Evolutionary conservation across 2,329 filamentous ascomycete genomes (phyloP).

Genomic region (Byssothecium circinans): DNA sequence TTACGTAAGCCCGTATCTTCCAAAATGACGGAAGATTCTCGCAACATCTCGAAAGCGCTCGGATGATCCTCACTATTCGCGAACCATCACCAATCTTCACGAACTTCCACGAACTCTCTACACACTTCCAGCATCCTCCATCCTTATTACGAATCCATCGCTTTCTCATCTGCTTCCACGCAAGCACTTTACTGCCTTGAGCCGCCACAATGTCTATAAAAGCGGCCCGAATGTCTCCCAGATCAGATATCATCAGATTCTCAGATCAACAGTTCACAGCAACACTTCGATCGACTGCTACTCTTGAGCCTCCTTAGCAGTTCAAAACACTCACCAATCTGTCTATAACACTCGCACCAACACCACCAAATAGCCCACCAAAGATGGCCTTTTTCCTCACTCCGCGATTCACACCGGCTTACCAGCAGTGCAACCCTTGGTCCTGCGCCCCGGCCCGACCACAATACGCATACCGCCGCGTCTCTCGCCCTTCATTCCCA

Average conservation of each 20-base stretch:
- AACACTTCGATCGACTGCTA: conserved; percentile 17
- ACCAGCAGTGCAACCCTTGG: conserved; percentile 33
- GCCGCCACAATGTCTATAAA: conserved; percentile 38
- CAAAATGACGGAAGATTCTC: conserved; percentile 24
- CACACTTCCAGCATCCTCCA: conserved; percentile 31
- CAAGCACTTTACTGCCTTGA: conserved; percentile 29
- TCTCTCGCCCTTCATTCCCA: conserved; percentile 21
- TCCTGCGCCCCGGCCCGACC: conserved; percentile 27
- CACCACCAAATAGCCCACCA: conserved; percentile 5
- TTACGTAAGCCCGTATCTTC: conserved; percentile 13
- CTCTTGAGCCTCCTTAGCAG: conserved; percentile 17
- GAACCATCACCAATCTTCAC: conserved; percentile 28
- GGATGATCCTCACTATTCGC: conserved; percentile 24
- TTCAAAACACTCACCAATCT: conserved; percentile 5
- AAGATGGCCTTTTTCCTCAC: conserved; percentile 41
- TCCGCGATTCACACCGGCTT: conserved; percentile 35
- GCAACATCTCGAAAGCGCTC: conserved; percentile 25
- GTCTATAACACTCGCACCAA: conserved; percentile 3
- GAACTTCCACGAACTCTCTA: conserved; percentile 22
- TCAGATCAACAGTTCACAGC: conserved; percentile 21
- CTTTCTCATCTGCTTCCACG: conserved; percentile 31
- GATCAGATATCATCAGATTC: conserved; percentile 29
- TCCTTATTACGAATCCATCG: conserved; percentile 25
- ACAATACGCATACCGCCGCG: conserved; percentile 19
- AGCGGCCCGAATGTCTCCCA: conserved; percentile 12